Evolutionary conservation across 2,329 filamentous ascomycete genomes (phyloP), one percentile per base, ranked within the genome.

Genomic region (Exophiala mesophila): DNA sequence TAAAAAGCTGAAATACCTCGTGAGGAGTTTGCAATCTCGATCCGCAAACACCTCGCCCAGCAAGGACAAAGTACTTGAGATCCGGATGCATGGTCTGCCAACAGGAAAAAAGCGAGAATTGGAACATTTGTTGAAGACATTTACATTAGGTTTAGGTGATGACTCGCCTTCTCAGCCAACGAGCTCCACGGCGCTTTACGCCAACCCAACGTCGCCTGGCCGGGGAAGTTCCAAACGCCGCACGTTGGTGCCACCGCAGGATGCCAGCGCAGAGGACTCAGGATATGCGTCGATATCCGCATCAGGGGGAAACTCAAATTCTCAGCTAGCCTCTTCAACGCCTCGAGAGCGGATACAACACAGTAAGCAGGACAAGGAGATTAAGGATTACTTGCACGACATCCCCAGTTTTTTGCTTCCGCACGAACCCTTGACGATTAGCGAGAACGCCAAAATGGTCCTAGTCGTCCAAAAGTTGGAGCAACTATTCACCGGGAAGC

Each of bases 61-160:
- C 2, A 78, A 82, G 50, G 85, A 94, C 20, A 88, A 85, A 58
- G 64, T 94, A 0, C 90, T 94, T 54, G 88, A 94, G 59, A 79
- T 94, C 47, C 83, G 85, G 54, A 76, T 89, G 20, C 85, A 92
- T 54, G 80, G 82, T 0, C 63, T 94, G 29, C 76, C 84, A 0
- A 72, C 78, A 34, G 73, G 77, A 36, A 89, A 88, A 66, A 88
- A 84, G 62, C 73, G 80, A 44, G 85, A 92, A 50, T 63, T 94
- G 15, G 86, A 94, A 58, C 76, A 81, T 5, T 79, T 81, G 0
- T 64, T 94, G 7, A 77, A 80, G 1, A 76, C 70, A 18, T 70
- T 89, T 3, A 74, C 80, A 15, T 65, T 67, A 2, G 63, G 63
- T 33, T 18, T 57, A 35, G 46, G 30, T 36, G 39, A 33, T 3